Percentiles rank a stretch among this genome's conserved stretches.
Conservation (phyloP, 352 stramenopile species). For the Globisporangium sylvaticum region DNA sequence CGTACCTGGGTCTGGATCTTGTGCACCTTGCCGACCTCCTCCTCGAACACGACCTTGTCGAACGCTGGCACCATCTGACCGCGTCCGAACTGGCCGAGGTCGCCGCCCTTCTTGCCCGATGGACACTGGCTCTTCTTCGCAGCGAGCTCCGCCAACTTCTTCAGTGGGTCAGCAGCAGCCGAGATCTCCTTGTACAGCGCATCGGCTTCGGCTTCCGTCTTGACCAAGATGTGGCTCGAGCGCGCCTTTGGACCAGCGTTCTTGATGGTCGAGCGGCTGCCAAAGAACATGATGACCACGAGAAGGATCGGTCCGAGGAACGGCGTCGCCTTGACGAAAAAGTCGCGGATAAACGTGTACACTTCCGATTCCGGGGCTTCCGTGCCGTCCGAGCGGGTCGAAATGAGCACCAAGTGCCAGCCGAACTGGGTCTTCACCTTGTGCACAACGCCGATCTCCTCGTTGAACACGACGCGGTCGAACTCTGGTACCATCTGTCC, state of each 20-base stretch:
- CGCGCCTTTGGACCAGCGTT: slow-evolving; percentile 36
- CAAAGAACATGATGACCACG: slow-evolving; percentile 45
- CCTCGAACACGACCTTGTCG: slow-evolving; percentile 76
- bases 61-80: slow-evolving; percentile 79
- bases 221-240: slow-evolving; percentile 74
- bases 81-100: slow-evolving; percentile 62
- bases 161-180: slow-evolving; percentile 44
- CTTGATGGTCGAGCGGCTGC: slow-evolving; percentile 22
- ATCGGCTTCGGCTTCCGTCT: slow-evolving; percentile 55
- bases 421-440: slow-evolving; percentile 84
- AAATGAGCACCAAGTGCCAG: slow-evolving; percentile 63
- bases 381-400: slow-evolving; percentile 39
- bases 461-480: slow-evolving; percentile 67
- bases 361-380: slow-evolving; percentile 27
- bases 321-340: slow-evolving; percentile 38
- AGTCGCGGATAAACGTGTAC: slow-evolving; percentile 32
- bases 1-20: slow-evolving; percentile 75
- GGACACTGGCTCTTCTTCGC: slow-evolving; percentile 71
- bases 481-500: slow-evolving; percentile 79
- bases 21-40: slow-evolving; percentile 53
- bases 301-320: slow-evolving; percentile 52
- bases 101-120: slow-evolving; percentile 55
- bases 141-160: slow-evolving; percentile 52
- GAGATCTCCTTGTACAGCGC: slow-evolving; percentile 53
- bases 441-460: slow-evolving; percentile 64